Evolutionary conservation across 2,329 filamentous ascomycete species (phyloP).

Genomic region (Nigrospora oryzae): DNA sequence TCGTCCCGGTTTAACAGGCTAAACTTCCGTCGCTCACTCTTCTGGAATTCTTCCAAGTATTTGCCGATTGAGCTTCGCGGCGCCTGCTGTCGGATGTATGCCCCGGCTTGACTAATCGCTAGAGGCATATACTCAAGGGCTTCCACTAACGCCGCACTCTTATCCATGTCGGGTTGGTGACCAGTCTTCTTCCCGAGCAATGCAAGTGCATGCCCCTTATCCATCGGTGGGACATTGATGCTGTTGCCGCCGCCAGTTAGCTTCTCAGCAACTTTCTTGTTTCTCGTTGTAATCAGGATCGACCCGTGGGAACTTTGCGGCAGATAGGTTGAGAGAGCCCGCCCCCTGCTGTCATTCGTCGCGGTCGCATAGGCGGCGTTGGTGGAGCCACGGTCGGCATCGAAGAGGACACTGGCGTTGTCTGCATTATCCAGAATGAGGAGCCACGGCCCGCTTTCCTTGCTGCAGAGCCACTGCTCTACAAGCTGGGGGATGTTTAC

Average conservation of each 20-base stretch:
- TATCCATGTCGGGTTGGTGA: conserved; percentile 5
- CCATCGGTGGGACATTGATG: conserved; percentile 19
- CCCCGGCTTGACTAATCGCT: conserved; percentile 24
- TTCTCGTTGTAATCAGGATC: conserved; percentile 18
- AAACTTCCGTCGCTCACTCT: conserved; percentile 18
- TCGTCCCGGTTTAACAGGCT: conserved; percentile 19
- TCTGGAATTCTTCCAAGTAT: conserved; percentile 28
- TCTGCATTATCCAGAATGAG: conserved; percentile 29
- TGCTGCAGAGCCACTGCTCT: conserved; percentile 19
- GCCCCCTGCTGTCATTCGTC: background rate
- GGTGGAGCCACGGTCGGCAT: conserved; percentile 2
- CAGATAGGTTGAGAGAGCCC: conserved; percentile 13
- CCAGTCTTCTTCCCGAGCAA: conserved; percentile 21
- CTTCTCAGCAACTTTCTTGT: conserved; percentile 5
- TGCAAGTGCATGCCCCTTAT: conserved; percentile 11
- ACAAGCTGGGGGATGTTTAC: conserved; percentile 15
- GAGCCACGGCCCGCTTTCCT: conserved; percentile 21
- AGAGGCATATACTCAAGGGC: conserved; percentile 22
- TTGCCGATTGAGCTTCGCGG: conserved; percentile 18
- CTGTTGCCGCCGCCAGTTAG: conserved; percentile 10
- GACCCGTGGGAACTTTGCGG: conserved; percentile 19
- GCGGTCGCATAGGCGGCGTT: background rate
- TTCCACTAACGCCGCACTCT: conserved; percentile 12
- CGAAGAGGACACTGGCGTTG: conserved; percentile 17
- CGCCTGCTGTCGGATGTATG: conserved; percentile 18